Base-by-base conservation (phyloP, 2,329 filamentous ascomycete genomes). In the Botrytis elliptica region DNA sequence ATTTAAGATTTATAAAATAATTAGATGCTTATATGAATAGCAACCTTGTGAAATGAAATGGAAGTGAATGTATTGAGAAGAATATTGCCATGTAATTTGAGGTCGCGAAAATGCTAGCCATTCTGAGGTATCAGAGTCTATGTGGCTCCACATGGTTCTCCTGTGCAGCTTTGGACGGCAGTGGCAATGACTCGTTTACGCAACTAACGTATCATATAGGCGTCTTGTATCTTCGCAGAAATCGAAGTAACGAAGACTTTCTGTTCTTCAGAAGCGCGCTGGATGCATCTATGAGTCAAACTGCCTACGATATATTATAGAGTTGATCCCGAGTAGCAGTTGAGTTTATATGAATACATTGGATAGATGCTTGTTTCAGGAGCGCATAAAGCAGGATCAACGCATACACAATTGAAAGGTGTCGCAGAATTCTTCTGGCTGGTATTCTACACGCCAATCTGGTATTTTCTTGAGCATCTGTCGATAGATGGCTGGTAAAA, bases 41-140 rank as follows among this genome's bases (percentile, higher is more conserved):
- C n/a, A 57, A 29, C 1, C 14, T 29, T 57, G 52, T 57, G n/a
- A 57, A 57, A 9, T 33, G 6, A 9, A 29, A 8, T 57, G 16
- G 2, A 14, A 6, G n/a, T 57, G n/a, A 29, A 29, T 57, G 3
- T 55, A 14, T 55, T n/a, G 25, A 55, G 25, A 55, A 55, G 12
- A 16, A 55, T 0, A 1, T n/a, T n/a, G 25, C 5, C 25, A n/a
- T n/a, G 12, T 3, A n/a, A 3, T n/a, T n/a, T 16, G 25, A 55
- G 12, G 49, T 14, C 14, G 6, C 12, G 12, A n/a, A 7, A 55
- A 55, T 16, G 7, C 25, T 16, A 6, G 49, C 49, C 49, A 16
- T n/a, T 16, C 12, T 49, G 49, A n/a, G 25, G 12, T 55, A 55
- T 16, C 5, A n/a, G 25, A 55, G 25, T n/a, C 1, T 7, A n/a